Base-by-base conservation (phyloP, 257 asterid genomes). In the Anisodus acutangulus region DNA sequence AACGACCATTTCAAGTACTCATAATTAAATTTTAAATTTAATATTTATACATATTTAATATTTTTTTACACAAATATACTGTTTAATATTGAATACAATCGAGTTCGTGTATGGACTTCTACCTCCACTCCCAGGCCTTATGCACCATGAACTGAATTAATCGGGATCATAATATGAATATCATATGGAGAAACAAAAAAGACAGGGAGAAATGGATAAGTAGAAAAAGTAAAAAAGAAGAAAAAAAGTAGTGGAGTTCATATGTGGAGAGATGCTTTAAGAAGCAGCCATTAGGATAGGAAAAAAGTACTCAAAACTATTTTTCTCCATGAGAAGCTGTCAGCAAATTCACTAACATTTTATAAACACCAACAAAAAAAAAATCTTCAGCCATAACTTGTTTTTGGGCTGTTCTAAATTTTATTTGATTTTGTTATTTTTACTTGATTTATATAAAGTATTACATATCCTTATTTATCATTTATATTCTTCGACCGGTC, bases 241-340 rank as follows among this genome's bases (percentile, higher is more conserved):
- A 22, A 22, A 22, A 22, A 22, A 84, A 80, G 83, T 63, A 84
- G 91, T 86, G 91, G 87, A 84, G 43, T 80, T 85, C 78, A 81
- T 57, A 85, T 85, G 81, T 78, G 80, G 78, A 85, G 81, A 78
- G 70, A 43, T 62, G 26, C 81, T 59, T 43, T 68, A 39, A 54
- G 63, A 49, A 31, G 35, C 35, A 31, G 35, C 35, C 35, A 31
- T 31, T 31, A 31, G 35, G 35, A 31, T 31, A 31, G 35, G 35
- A 22, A 22, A 22, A 22, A 22, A 22, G 26, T 22, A 22, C 26
- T 22, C 26, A 22, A 22, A 22, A 22, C 26, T 22, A 0, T 22
- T 22, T 22, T 0, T 31, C 35, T 31, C 35, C 84, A 83, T 81
- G 85, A 74, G 19, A 67, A 72, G 71, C 79, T 80, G 82, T 82